Evolutionary conservation across 73 alveolate genomes (phyloP).

Genomic region (Paramecium bursaria): DNA sequence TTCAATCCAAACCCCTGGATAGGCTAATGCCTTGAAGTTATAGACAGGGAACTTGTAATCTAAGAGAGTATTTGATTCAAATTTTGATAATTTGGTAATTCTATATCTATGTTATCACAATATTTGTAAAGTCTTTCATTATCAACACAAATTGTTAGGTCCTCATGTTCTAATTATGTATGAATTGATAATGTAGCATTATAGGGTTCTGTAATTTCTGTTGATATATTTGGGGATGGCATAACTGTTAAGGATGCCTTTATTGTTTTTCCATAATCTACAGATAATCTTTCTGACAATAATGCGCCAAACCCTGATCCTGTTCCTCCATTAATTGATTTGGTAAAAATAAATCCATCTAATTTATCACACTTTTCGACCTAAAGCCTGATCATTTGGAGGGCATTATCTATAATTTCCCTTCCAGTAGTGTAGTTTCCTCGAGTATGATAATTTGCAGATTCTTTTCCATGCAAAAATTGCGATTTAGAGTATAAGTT

Average conservation of each 20-base stretch:
- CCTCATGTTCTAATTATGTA: conserved; percentile 3
- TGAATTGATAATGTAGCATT: conserved; percentile 66
- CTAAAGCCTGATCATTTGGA: conserved; percentile 81
- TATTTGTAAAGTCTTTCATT: conserved; percentile 65
- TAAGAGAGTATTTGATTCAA: conserved; percentile 69
- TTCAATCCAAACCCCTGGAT: background rate
- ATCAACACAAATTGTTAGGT: conserved; percentile 60
- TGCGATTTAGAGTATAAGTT: conserved; percentile 14
- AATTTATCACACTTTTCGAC: conserved; percentile 91
- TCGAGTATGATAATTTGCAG: background rate
- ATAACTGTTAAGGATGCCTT: conserved; percentile 69
- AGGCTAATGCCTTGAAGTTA: background rate
- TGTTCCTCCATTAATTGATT: conserved; percentile 95
- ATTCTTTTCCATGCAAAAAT: conserved; percentile 71
- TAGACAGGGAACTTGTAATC: conserved; percentile 6
- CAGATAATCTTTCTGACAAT: conserved; percentile 16
- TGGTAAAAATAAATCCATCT: conserved; percentile 88
- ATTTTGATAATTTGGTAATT: conserved; percentile 43
- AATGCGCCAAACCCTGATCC: conserved; percentile 61
- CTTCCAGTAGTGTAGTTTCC: background rate
- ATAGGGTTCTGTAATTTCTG: conserved; percentile 51
- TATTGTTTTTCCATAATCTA: conserved; percentile 34
- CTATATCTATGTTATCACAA: conserved; percentile 62
- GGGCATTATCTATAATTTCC: conserved; percentile 69
- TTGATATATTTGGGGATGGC: conserved; percentile 85